Conservation (phyloP, 75 land plant species). For the Sequoiadendron giganteum region DNA sequence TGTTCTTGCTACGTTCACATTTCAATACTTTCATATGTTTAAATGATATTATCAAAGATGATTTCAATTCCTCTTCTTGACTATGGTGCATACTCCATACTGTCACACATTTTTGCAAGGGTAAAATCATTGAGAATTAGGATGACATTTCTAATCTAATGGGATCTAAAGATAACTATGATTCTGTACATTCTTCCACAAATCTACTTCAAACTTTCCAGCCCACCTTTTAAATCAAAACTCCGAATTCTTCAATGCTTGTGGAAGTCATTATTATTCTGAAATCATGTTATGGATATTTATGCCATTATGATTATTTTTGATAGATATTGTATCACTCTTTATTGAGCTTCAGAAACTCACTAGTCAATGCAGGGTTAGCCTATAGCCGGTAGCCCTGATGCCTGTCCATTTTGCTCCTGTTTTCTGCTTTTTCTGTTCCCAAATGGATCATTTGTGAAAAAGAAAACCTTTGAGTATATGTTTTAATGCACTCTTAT, state of each 20-base stretch:
- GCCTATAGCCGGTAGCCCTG: background rate
- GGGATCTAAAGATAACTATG: background rate
- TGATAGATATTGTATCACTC: background rate
- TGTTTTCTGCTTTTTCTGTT: background rate
- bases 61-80: background rate
- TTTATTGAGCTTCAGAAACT: background rate
- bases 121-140: too few relatives aligned
- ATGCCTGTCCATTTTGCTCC: background rate
- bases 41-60: background rate
- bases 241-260: background rate
- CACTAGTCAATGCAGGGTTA: background rate
- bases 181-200: background rate
- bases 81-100: background rate
- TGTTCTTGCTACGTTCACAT: background rate
- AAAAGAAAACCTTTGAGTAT: background rate
- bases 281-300: background rate
- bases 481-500: background rate
- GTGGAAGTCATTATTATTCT: background rate
- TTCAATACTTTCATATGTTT: background rate
- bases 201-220: background rate
- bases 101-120: background rate
- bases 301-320: background rate
- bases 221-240: background rate
- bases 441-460: background rate
- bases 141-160: background rate